A percentile compares a stretch with the other conserved stretches of the same genome.
Conservation (phyloP, 108 stramenopile species). For the Fragilaria crotonensis region DNA sequence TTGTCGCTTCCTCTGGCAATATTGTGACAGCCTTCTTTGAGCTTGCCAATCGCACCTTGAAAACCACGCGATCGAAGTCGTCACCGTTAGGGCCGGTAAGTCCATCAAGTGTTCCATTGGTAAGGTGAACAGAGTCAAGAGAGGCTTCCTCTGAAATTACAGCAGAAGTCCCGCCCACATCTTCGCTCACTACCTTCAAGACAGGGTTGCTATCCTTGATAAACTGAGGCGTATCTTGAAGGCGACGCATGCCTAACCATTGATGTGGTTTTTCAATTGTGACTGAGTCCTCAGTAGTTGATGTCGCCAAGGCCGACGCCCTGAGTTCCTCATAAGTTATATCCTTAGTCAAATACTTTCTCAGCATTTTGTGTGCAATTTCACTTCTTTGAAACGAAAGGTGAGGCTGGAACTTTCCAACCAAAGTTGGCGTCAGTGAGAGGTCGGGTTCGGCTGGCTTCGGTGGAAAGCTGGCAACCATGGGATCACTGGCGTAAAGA, state of each 20-base stretch:
- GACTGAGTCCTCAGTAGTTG: slow-evolving; percentile 9
- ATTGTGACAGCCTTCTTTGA: slow-evolving; percentile 67
- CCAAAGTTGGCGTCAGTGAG: slow-evolving; percentile 5
- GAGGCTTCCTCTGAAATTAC: slow-evolving; percentile 44
- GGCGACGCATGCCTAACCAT: slow-evolving; percentile 54
- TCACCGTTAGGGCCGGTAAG: slow-evolving; percentile 38
- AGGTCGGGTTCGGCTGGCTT: slow-evolving; percentile 26
- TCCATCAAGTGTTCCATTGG: slow-evolving; percentile 65
- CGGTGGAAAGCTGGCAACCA: slow-evolving; percentile 67
- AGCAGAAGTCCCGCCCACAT: slow-evolving; percentile 4
- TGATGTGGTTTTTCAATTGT: slow-evolving; percentile 46
- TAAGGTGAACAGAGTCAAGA: slow-evolving; percentile 26
- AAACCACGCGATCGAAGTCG: slow-evolving; percentile 73
- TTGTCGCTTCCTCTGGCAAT: slow-evolving; percentile 68
- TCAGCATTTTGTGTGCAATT: slow-evolving; percentile 60
- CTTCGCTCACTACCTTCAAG: background rate
- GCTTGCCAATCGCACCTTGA: slow-evolving; percentile 46
- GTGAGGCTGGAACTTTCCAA: slow-evolving; percentile 40
- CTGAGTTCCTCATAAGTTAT: slow-evolving; percentile 36
- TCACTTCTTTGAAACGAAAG: slow-evolving; percentile 37
- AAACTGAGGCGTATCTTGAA: slow-evolving; percentile 39
- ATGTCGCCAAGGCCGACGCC: slow-evolving; percentile 28
- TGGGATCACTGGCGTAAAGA: slow-evolving; percentile 47
- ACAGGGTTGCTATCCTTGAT: slow-evolving; percentile 19
- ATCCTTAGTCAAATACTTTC: slow-evolving; percentile 57